Percentiles rank a stretch among this genome's conserved stretches.
phyloP scores from a whole-genome alignment of 805 yeast genomes.

The Wickerhamiella brachini region DNA sequence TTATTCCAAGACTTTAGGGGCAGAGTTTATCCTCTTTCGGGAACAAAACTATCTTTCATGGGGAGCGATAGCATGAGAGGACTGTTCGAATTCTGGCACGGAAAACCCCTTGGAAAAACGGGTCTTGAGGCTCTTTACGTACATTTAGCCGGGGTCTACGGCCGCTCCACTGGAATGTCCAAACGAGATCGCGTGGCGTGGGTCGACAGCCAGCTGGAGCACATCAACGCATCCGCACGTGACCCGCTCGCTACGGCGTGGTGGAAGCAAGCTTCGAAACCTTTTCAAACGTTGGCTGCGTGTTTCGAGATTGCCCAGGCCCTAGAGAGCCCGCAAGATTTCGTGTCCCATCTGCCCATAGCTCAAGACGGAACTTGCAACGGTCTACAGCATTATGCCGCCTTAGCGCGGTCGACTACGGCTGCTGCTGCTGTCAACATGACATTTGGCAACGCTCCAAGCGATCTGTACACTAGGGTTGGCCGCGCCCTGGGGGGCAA shows the following conservation, averaged over 20 bases:
- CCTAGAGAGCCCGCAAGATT: conserved; percentile 31
- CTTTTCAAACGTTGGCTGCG: conserved; percentile 41
- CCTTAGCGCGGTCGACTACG: conserved; percentile 39
- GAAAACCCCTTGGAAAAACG: conserved; percentile 30
- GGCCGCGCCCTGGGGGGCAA: background rate
- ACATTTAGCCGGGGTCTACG: conserved; percentile 40
- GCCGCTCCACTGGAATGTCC: conserved; percentile 34
- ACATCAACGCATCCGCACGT: conserved; percentile 30
- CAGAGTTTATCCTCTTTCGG: conserved; percentile 37
- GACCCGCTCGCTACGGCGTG: conserved; percentile 31
- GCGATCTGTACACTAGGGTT: conserved; percentile 37
- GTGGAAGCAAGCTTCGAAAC: conserved; percentile 41
- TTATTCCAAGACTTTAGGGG: conserved; percentile 42
- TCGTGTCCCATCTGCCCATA: conserved; percentile 33
- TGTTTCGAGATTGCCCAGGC: conserved; percentile 37
- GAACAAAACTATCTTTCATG: conserved; percentile 38
- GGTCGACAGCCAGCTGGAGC: conserved; percentile 28
- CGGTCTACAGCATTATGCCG: conserved; percentile 46
- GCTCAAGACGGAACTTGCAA: conserved; percentile 49
- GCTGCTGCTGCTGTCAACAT: conserved; percentile 42
- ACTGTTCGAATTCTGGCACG: conserved; percentile 38
- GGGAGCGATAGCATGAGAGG: conserved; percentile 40
- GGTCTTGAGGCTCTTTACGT: conserved; percentile 40
- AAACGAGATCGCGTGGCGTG: conserved; percentile 30
- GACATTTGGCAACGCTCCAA: conserved; percentile 34